Percentiles rank a stretch among this genome's conserved stretches.
Conservation (phyloP, 371 early-diverging fungal species). For the Rhizopus microsporus region DNA sequence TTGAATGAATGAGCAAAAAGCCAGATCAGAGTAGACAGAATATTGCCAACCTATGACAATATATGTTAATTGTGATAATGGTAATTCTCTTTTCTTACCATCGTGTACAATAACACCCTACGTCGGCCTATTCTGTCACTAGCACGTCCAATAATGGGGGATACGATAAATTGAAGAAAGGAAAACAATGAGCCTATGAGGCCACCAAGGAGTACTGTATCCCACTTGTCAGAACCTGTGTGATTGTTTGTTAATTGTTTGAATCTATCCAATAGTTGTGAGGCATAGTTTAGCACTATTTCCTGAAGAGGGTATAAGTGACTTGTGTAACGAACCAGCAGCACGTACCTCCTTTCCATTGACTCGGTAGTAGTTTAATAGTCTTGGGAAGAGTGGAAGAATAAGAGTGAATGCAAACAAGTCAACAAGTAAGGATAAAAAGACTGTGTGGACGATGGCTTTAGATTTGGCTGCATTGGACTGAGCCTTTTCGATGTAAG, state of each 20-base stretch:
- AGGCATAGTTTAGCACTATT: slow-evolving; percentile 35
- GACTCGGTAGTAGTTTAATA: slow-evolving; percentile 62
- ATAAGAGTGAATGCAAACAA: slow-evolving; percentile 97
- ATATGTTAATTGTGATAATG: neutral
- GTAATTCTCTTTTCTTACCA: slow-evolving; percentile 52
- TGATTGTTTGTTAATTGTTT: slow-evolving; percentile 30
- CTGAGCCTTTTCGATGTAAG: neutral
- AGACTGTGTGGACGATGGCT: slow-evolving; percentile 44
- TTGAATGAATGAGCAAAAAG: slow-evolving; percentile 81
- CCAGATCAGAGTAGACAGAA: slow-evolving; percentile 86
- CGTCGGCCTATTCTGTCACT: slow-evolving; percentile 88
- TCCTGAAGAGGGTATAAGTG: slow-evolving; percentile 15
- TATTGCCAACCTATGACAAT: slow-evolving; percentile 78
- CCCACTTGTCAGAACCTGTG: slow-evolving; percentile 55
- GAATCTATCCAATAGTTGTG: slow-evolving; percentile 39
- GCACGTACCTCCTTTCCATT: slow-evolving; percentile 50
- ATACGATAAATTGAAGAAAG: slow-evolving; percentile 87
- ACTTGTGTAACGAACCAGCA: neutral
- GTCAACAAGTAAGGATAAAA: slow-evolving; percentile 84
- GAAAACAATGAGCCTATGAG: slow-evolving; percentile 91
- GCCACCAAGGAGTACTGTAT: slow-evolving; percentile 94
- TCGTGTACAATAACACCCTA: slow-evolving; percentile 79
- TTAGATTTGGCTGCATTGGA: neutral
- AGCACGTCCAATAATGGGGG: slow-evolving; percentile 83
- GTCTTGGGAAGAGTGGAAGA: slow-evolving; percentile 88